Percentiles rank a stretch among this genome's conserved stretches.
Conservation (phyloP, 202 grass and related monocot species). For the Zoysia matrella region DNA sequence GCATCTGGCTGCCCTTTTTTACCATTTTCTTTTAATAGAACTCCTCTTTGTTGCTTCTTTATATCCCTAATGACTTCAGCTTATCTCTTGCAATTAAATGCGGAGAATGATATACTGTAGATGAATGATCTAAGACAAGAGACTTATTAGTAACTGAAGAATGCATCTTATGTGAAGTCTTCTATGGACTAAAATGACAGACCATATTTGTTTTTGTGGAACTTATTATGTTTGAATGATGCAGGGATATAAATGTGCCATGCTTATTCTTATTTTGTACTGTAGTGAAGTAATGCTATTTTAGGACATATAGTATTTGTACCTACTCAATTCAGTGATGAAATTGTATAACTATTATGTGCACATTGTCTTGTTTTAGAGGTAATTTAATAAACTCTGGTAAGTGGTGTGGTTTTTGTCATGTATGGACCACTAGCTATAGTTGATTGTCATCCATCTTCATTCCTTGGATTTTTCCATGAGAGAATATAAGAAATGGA, state of each 20-base stretch:
- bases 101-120: not conserved
- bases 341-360: not conserved
- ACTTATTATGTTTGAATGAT: not conserved
- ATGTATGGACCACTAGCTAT: slow-evolving; percentile 3
- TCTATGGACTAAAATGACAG: slow-evolving; percentile 1
- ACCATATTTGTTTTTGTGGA: not conserved
- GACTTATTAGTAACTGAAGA: not conserved
- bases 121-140: not conserved
- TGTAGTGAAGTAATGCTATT: slow-evolving; percentile 1
- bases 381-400: slow-evolving; percentile 6
- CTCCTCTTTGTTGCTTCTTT: not conserved
- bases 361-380: slow-evolving; percentile 13
- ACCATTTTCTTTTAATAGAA: not conserved
- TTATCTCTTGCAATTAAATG: not conserved
- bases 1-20: too few species aligned
- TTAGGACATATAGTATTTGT: not conserved
- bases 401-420: slow-evolving; percentile 11
- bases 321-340: slow-evolving; percentile 7
- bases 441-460: slow-evolving; percentile 9
- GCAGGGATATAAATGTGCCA: not conserved
- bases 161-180: not conserved
- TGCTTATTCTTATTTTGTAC: slow-evolving; percentile 7
- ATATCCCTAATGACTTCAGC: not conserved
- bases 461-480: not conserved
- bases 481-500: slow-evolving; percentile 32